phyloP scores from a whole-genome alignment of 495 filamentous ascomycete species.

The Amniculicola lignicola region DNA sequence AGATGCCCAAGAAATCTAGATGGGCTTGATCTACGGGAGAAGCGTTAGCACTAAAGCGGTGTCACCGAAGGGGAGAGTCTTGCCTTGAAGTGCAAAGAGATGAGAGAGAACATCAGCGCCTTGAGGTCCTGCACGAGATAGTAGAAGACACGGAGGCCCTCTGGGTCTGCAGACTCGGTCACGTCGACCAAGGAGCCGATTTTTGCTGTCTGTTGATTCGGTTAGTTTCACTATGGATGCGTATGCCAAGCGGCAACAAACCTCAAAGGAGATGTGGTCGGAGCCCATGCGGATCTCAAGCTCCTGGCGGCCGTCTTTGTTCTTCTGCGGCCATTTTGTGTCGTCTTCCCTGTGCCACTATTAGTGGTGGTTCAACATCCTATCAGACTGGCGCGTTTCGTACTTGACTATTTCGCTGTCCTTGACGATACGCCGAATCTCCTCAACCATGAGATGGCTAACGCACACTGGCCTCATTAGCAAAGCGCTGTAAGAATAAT shows the following conservation, averaged over 20 bases:
- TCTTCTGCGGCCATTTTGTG: conserved; percentile 98
- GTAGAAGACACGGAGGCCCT: conserved; percentile 98
- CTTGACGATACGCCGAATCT: conserved; percentile 96
- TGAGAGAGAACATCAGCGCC: conserved; percentile 93
- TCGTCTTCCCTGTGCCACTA: conserved; percentile 77
- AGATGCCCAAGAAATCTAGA: conserved; percentile 23
- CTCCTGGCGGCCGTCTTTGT: conserved; percentile 97
- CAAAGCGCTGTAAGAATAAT: background rate
- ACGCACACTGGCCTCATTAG: conserved; percentile 73
- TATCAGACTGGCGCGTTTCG: conserved; percentile 11
- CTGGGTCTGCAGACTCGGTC: conserved; percentile 90
- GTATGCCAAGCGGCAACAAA: conserved; percentile 44
- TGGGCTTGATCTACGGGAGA: conserved; percentile 40
- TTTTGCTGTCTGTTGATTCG: conserved; percentile 77
- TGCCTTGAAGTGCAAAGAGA: conserved; percentile 96
- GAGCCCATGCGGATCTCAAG: conserved; percentile 91
- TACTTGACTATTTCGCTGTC: conserved; percentile 99
- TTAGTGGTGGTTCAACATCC: background rate
- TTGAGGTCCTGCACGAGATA: conserved; percentile 98
- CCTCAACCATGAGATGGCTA: conserved; percentile 83
- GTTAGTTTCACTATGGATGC: background rate
- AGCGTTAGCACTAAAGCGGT: conserved; percentile 5
- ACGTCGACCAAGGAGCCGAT: conserved; percentile 97
- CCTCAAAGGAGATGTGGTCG: conserved; percentile 98
- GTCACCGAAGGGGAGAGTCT: background rate